Base-by-base conservation (phyloP, 495 filamentous ascomycete species). In the Penicillium bialowiezense region DNA sequence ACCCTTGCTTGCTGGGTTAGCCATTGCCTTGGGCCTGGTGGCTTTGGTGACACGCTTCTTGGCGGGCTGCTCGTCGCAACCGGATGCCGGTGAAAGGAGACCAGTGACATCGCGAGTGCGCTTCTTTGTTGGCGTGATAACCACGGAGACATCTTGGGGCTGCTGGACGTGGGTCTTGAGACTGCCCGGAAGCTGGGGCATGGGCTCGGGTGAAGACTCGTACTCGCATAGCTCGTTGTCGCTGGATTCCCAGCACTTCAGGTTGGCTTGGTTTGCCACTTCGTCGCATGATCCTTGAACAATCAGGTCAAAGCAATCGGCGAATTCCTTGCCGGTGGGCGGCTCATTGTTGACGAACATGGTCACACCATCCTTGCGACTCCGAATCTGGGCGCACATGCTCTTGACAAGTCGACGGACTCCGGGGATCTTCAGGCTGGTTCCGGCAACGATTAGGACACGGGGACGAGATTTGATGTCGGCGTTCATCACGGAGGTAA, bases 281-380 rank as follows among this genome's bases (percentile, higher is more conserved):
- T 90, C 84, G 61, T 98, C 93, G 59, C 88, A 96, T 51, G 88
- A 85, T 12, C 90, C 91, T 51, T 80, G 80, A 41, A 98, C 85
- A 9, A 97, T 81, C 50, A 96, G 68, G 67, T 98, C 93, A 81
- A 90, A 98, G 60, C 88, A 90, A 49, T 90, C 83, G 60, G 91
- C 89, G 46, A 97, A 87, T 40, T 96, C 91, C 55, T 85, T 86
- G 19, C 88, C 86, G 9, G 76, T 74, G 7, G 93, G 93, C 0
- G 87, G 80, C 48, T 93, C 89, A 40, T 89, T 81, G 68, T 97
- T 97, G 60, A 98, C 88, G 88, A 91, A 98, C 35, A 95, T 86
- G 1, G 91, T 87, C 38, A 96, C 75, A n/a, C 93, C 95, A 54
- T 93, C 90, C 50, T 87, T 81, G 38, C 89, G 82, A 56, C 81